Base-by-base conservation (phyloP, 2,329 filamentous ascomycete species). In the Coniella lustricola region DNA sequence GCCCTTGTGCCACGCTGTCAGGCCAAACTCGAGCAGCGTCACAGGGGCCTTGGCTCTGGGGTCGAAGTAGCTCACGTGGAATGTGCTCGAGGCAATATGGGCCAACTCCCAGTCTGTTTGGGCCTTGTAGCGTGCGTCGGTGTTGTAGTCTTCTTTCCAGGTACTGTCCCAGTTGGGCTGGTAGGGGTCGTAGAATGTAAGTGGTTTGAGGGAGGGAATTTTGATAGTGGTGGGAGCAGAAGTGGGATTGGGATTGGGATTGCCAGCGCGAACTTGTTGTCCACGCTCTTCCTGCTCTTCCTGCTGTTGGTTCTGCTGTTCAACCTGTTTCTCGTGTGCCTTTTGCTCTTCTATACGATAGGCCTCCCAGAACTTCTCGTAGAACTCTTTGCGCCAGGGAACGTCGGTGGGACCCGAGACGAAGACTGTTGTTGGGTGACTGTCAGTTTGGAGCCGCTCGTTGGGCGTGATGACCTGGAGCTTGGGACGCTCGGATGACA, bases 41-140 rank as follows among this genome's bases (percentile, higher is more conserved):
- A 84, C 69, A 1, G 77, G 76, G 7, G 78, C 77, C 40, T 68
- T 64, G 0, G 76, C 79, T 3, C 54, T 63, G 1, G 69, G 65
- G 39, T 77, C 71, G 48, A 84, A 79, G 59, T 76, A 80, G 46
- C 84, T 66, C 20, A 75, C 73, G 7, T 84, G 64, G 4, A 84
- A 57, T 55, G 74, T 69, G 0, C 76, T 76, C 1, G 54, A 52
- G 13, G 77, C 72, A 54, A 79, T 73, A 61, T 70, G 77, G 14
- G 73, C 67, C 2, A 84, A 67, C 64, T 85, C 82, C 81, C 82
- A 85, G 25, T 70, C 62, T 0, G 79, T 70, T 59, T 85, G 82
- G 34, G 72, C 62, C 8, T 61, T 61, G 62, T 77, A 84, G 7
- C 46, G 42, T 0, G 64, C 68, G 3, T 54, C 52, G 49, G 72